Percentiles rank a stretch among this genome's conserved stretches.
Evolutionary conservation across 1,284 basidiomycete species (phyloP).

Genomic region (Heterobasidion occidentale): DNA sequence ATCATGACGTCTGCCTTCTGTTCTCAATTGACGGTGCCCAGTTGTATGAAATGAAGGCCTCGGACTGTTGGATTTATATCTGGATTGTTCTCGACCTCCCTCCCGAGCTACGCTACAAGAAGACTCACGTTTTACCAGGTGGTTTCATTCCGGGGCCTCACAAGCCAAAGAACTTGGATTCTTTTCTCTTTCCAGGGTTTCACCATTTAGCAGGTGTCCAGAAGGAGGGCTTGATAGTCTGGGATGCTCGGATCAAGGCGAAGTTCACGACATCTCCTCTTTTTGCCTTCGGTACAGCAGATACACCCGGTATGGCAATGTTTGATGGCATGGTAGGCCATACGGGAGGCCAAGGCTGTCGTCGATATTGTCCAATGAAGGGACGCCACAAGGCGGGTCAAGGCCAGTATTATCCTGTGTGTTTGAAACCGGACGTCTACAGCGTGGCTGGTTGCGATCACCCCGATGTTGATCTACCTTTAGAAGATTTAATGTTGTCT

Average conservation of each 20-base stretch:
- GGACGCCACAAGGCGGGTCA: constrained; percentile 4
- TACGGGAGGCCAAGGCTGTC: constrained; percentile 6
- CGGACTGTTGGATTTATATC: constrained; percentile 20
- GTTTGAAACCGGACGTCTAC: background rate
- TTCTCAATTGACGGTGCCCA: constrained; percentile 23
- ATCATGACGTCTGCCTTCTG: constrained; percentile 14
- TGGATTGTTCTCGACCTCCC: constrained; percentile 17
- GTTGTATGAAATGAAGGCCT: constrained; percentile 17
- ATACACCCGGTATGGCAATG: constrained; percentile 5
- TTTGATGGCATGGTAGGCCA: constrained; percentile 6
- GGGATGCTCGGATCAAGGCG: constrained; percentile 8
- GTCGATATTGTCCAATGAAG: constrained; percentile 1
- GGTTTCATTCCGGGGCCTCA: constrained; percentile 20
- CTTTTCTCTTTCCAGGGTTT: constrained; percentile 15
- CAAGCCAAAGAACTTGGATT: constrained; percentile 19
- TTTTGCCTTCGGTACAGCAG: constrained; percentile 4
- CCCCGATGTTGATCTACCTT: background rate
- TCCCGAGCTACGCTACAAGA: constrained; percentile 17
- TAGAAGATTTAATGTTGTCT: background rate
- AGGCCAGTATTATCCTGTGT: constrained; percentile 4
- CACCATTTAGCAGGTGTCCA: constrained; percentile 16
- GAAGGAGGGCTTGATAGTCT: constrained; percentile 13
- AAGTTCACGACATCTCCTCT: background rate
- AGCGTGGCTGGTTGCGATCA: background rate
- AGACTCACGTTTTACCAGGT: constrained; percentile 16